Conservation (phyloP, 768 basidiomycete species). For the Antrodiella citrinella region DNA sequence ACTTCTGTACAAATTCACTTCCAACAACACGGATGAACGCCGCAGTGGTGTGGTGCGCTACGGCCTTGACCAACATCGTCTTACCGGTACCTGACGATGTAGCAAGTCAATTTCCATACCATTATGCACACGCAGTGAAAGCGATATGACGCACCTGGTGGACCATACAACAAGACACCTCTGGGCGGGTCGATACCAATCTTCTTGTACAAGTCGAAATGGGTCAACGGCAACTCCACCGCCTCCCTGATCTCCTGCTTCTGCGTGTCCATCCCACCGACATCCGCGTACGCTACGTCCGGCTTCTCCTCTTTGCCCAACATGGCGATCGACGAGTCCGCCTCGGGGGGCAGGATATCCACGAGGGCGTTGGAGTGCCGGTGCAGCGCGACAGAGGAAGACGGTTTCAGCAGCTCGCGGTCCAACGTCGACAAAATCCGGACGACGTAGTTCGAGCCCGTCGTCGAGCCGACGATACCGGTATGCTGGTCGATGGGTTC, state of each 20-base stretch:
- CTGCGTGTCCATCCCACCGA: constrained; percentile 95
- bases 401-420: constrained; percentile 94
- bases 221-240: constrained; percentile 91
- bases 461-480: constrained; percentile 95
- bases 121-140: background rate
- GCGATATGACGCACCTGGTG: constrained; percentile 59
- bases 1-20: constrained; percentile 98
- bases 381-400: constrained; percentile 95
- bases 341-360: constrained; percentile 96
- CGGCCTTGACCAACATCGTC: constrained; percentile 99
- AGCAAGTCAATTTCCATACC: too few species aligned
- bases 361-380: constrained; percentile 98
- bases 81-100: constrained; percentile 83
- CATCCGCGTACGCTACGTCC: constrained; percentile 87
- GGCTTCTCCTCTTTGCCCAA: constrained; percentile 92
- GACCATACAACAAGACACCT: constrained; percentile 93
- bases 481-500: constrained; percentile 98
- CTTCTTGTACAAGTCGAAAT: constrained; percentile 98
- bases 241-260: constrained; percentile 99
- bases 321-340: constrained; percentile 95
- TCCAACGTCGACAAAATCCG: constrained; percentile 95
- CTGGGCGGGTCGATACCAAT: constrained; percentile 99
- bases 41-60: constrained; percentile 95
- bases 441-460: constrained; percentile 97
- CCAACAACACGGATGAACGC: constrained; percentile 98